These are phyloP conservation scores for Fraxinus anomala DNA, from an alignment of 257 asterid genomes.

Conservation along the genomic window DNA sequence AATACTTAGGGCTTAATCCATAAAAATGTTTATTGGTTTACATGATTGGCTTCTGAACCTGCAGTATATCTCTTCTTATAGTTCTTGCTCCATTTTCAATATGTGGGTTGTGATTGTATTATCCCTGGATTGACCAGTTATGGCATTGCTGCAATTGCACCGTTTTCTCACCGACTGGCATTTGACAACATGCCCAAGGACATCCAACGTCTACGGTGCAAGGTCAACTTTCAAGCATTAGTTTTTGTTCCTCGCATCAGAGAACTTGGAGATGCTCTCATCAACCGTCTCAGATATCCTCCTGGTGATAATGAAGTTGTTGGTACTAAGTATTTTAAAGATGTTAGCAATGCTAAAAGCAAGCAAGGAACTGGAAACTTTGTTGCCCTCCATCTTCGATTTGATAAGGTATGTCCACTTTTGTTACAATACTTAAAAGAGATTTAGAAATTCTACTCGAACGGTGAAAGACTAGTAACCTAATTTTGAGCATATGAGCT, in stretches of 20 bases:
- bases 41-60: not conserved
- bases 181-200: conserved; percentile 87
- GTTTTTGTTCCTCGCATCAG: conserved; percentile 81
- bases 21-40: not conserved
- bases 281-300: conserved; percentile 69
- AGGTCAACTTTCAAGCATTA: conserved; percentile 93
- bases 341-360: conserved; percentile 38
- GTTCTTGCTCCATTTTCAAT: not conserved
- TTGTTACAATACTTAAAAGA: too few relatives aligned
- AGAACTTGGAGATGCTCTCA: conserved; percentile 84
- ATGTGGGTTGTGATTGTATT: conserved; percentile 6
- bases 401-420: conserved; percentile 69
- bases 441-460: too few relatives aligned
- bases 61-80: not conserved
- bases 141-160: conserved; percentile 93
- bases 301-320: conserved; percentile 39
- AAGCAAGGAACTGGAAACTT: conserved; percentile 64
- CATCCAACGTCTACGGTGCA: conserved; percentile 94
- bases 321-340: conserved; percentile 42
- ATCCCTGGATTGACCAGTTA: conserved; percentile 51
- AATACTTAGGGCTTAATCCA: not conserved
- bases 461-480: too few relatives aligned
- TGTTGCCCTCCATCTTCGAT: conserved; percentile 93
- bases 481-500: too few relatives aligned
- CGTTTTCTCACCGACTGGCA: conserved; percentile 95